Conservation (phyloP, 148 eudicot species). For the Chenopodium berlandieri region DNA sequence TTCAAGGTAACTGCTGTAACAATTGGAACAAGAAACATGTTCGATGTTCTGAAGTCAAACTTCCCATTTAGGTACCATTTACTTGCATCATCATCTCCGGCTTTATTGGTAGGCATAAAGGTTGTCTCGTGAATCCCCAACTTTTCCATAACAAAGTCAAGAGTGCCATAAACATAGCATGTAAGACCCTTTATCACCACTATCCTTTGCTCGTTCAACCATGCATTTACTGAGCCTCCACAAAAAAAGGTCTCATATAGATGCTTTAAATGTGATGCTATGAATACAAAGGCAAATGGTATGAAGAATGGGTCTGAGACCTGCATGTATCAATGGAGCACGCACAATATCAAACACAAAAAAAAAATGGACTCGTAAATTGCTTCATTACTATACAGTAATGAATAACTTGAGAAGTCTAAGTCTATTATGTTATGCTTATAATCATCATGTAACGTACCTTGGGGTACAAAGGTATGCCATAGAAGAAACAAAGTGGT, state of each 20-base stretch:
- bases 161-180: slow-evolving; percentile 33
- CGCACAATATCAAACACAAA: too few relatives aligned
- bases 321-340: slow-evolving; percentile 26
- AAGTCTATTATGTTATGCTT: too few relatives aligned
- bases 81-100: slow-evolving; percentile 40
- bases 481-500: slow-evolving; percentile 60
- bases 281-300: slow-evolving; percentile 37
- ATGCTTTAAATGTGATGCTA: slow-evolving; percentile 39
- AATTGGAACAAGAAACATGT: slow-evolving; percentile 47
- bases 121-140: slow-evolving; percentile 44
- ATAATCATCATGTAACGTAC: slow-evolving; percentile 23
- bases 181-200: slow-evolving; percentile 50
- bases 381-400: too few relatives aligned
- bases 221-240: slow-evolving; percentile 28
- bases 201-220: slow-evolving; percentile 43
- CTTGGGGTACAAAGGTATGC: slow-evolving; percentile 57
- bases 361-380: too few relatives aligned
- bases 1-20: slow-evolving; percentile 44
- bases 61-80: slow-evolving; percentile 46
- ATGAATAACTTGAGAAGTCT: too few relatives aligned
- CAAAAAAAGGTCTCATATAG: slow-evolving; percentile 26
- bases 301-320: slow-evolving; percentile 45
- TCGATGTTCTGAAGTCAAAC: slow-evolving; percentile 56
- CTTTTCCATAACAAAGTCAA: slow-evolving; percentile 41
- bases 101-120: slow-evolving; percentile 66